Conservation (phyloP, 441 rosid genomes). For the Pelargonium hybrid region DNA sequence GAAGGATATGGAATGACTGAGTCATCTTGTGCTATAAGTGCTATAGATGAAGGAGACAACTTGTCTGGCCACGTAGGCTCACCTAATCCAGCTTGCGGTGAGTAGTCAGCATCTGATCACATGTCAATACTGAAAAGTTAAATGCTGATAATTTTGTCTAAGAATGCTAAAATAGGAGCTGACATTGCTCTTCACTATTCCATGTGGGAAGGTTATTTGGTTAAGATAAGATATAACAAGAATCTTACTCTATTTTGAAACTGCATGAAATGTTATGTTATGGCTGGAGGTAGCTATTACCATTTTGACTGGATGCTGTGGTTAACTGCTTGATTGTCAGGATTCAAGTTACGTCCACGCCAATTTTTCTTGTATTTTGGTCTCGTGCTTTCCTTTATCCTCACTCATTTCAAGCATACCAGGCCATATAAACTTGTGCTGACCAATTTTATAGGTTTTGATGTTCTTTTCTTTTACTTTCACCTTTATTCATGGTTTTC, state of each 20-base stretch:
- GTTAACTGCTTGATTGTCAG: background rate
- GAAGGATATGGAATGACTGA: conserved; percentile 99
- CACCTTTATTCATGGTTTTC: conserved; percentile 9
- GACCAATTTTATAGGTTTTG: background rate
- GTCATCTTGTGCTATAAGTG: conserved; percentile 68
- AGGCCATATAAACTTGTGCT: background rate
- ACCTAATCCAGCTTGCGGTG: conserved; percentile 95
- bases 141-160: background rate
- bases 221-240: background rate
- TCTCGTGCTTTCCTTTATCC: too few relatives aligned
- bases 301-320: background rate
- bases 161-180: background rate
- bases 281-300: background rate
- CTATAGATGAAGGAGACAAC: conserved; percentile 70
- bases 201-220: background rate
- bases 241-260: too few relatives aligned
- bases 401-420: background rate
- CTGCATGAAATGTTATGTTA: background rate
- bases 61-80: conserved; percentile 86
- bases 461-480: conserved; percentile 6
- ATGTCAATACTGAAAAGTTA: background rate
- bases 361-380: too few relatives aligned
- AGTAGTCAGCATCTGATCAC: conserved; percentile 17
- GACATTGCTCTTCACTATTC: background rate
- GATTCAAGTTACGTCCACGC: background rate